Base-by-base conservation (phyloP, 2,329 filamentous ascomycete species). In the Lecanicillium sp. region DNA sequence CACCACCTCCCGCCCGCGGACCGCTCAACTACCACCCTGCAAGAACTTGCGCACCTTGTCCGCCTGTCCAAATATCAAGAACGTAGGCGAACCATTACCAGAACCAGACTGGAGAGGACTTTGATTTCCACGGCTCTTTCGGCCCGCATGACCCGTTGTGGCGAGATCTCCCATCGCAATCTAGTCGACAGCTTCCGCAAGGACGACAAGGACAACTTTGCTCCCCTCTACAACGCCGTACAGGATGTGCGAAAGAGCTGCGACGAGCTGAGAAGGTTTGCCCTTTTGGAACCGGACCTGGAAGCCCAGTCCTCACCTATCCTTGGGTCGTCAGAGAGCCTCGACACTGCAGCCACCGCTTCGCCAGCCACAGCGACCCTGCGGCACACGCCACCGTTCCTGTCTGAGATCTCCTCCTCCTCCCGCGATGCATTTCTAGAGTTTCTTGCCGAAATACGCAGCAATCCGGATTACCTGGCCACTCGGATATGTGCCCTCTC, bases 391-490 rank as follows among this genome's bases (percentile, higher is more conserved):
- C 77, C 78, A 2, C 84, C 83, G 49, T 64, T 84, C 38, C 77
- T 43, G 17, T 33, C 84, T 56, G 80, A 88, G 53, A 75, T 97
- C 36, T 85, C 88, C 37, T 69, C 77, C 41, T 79, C 83, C 45
- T 79, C 87, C 40, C 73, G 86, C 55, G 78, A 87, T 44, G 78
- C 81, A 31, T 77, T 96, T 43, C 58, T 96, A 42, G 77, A 79
- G 45, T 90, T 97, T 54, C 65, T 97, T 50, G 81, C 78, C 35
- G 78, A 87, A 60, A 75, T 96, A 46, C 80, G 90, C 50, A 88
- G 84, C 46, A 89, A 95, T 58, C 81, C 87, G 28, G 81, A 89
- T 53, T 97, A 94, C 61, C 61, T 98, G 59, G 87, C 90, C 53
- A 80, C 84, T 46, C 79, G 89, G 47, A 74, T 98, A 47, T 80